Percentiles rank a stretch among this genome's conserved stretches.
These are phyloP conservation scores for Saturnispora zaruensis DNA, from an alignment of 805 yeast genomes.

Conservation along the genomic window DNA sequence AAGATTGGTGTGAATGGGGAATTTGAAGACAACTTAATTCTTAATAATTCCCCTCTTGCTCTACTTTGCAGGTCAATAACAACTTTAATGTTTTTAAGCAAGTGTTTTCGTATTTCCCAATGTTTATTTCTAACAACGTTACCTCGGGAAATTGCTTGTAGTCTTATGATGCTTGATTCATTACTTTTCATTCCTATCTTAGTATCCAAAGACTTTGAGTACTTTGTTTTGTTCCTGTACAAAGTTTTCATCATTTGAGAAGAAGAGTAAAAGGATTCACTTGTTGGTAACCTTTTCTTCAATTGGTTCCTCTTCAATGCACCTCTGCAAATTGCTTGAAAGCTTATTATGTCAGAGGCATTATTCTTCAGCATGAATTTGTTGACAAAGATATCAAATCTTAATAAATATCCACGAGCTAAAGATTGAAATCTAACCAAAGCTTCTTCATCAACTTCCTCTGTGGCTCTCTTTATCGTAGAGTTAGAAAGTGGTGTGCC, in stretches of 20 bases:
- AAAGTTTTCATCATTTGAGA: constrained; percentile 34
- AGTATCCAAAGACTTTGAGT: constrained; percentile 15
- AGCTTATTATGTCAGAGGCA: constrained; percentile 37
- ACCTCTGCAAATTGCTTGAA: constrained; percentile 50
- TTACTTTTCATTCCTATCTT: constrained; percentile 16
- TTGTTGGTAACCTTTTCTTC: neutral
- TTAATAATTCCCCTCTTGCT: constrained; percentile 32
- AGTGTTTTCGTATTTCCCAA: constrained; percentile 14
- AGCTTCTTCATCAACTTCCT: constrained; percentile 6
- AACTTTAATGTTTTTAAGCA: constrained; percentile 18
- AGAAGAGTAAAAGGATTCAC: constrained; percentile 7
- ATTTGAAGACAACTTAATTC: neutral
- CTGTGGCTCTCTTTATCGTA: neutral
- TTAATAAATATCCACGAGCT: constrained; percentile 57
- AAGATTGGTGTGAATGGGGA: neutral
- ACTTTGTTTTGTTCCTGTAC: constrained; percentile 24
- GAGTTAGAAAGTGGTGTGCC: neutral
- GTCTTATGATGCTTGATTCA: constrained; percentile 17
- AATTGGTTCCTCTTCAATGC: constrained; percentile 10
- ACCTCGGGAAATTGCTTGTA: constrained; percentile 34
- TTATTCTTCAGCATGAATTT: constrained; percentile 53
- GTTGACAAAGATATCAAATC: constrained; percentile 57
- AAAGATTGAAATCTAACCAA: constrained; percentile 50
- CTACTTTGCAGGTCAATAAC: constrained; percentile 34
- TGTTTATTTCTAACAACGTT: constrained; percentile 15